Evolutionary conservation across 441 rosid species (phyloP).

Genomic region (Syzygium malaccense): DNA sequence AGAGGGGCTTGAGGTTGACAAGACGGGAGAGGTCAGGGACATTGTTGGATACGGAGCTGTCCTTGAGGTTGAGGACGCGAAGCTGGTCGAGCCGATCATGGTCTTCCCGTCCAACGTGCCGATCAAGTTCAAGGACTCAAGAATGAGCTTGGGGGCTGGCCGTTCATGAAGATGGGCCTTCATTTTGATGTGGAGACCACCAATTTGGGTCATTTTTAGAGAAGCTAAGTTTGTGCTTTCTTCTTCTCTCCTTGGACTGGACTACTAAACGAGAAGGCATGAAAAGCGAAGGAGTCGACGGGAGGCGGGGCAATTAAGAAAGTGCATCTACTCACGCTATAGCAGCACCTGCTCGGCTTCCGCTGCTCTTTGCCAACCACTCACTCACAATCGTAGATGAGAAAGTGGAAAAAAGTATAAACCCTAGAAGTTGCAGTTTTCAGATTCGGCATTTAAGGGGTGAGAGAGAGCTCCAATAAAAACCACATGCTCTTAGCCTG

Average conservation of each 20-base stretch:
- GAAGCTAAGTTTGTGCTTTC: not conserved
- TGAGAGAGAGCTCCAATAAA: not conserved
- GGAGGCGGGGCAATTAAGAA: not conserved
- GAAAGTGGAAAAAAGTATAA: not conserved
- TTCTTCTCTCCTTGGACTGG: not conserved
- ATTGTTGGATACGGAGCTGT: constrained; percentile 35
- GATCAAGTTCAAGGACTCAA: constrained; percentile 49
- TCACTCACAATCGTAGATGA: not conserved
- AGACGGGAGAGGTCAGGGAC: constrained; percentile 58
- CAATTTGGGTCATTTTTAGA: not conserved
- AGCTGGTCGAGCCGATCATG: constrained; percentile 61
- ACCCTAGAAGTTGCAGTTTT: not conserved
- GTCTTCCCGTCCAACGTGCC: constrained; percentile 39
- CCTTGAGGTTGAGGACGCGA: constrained; percentile 77
- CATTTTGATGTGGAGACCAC: not conserved
- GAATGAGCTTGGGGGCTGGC: constrained; percentile 64
- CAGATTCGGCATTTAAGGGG: not conserved
- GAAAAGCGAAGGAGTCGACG: not conserved
- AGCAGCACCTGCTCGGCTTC: not conserved
- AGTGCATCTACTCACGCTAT: not conserved
- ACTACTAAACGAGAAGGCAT: not conserved
- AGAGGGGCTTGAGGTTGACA: constrained; percentile 65
- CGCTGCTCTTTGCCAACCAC: not conserved
- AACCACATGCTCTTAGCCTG: not conserved
- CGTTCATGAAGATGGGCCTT: constrained; percentile 18